A percentile compares a stretch with the other conserved stretches of the same genome.
Conservation (phyloP, 192 early-diverging fungal species). For the Entophlyctis helioformis region DNA sequence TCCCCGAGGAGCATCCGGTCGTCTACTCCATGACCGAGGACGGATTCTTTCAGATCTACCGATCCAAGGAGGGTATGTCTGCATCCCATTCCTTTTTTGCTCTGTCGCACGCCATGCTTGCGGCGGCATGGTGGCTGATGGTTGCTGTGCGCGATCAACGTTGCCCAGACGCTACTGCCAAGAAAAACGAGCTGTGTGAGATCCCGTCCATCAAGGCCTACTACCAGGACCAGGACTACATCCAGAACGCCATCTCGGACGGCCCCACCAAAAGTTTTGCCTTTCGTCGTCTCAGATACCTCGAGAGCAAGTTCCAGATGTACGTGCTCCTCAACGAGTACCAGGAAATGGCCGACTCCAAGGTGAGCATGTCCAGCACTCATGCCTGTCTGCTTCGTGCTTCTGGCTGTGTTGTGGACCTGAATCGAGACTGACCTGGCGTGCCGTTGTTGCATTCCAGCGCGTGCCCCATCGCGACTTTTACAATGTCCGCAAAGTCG, state of each 20-base stretch:
- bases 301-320: slow-evolving; percentile 90
- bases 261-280: slow-evolving; percentile 91
- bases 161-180: slow-evolving; percentile 2
- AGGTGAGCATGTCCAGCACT: slow-evolving; percentile 43
- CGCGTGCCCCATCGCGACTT: slow-evolving; percentile 87
- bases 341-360: slow-evolving; percentile 84
- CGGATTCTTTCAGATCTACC: slow-evolving; percentile 54
- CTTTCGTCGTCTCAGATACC: slow-evolving; percentile 73
- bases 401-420: slow-evolving; percentile 4
- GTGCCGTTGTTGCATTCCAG: slow-evolving; percentile 12
- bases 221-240: slow-evolving; percentile 71
- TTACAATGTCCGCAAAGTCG: slow-evolving; percentile 96
- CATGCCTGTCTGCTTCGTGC: slow-evolving; percentile 2
- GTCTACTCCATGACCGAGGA: slow-evolving; percentile 30
- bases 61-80: slow-evolving; percentile 12
- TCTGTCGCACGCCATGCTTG: no score
- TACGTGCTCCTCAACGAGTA: slow-evolving; percentile 86
- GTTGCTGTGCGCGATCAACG: no score
- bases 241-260: slow-evolving; percentile 65
- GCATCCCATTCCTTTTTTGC: no score
- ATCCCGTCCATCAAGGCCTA: slow-evolving; percentile 75
- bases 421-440: background rate
- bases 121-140: no score
- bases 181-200: background rate
- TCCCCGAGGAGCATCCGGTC: slow-evolving; percentile 16